Evolutionary conservation across 495 filamentous ascomycete genomes (phyloP), one percentile per base, ranked within the genome.

Genomic region (Bryoglossum gracile): DNA sequence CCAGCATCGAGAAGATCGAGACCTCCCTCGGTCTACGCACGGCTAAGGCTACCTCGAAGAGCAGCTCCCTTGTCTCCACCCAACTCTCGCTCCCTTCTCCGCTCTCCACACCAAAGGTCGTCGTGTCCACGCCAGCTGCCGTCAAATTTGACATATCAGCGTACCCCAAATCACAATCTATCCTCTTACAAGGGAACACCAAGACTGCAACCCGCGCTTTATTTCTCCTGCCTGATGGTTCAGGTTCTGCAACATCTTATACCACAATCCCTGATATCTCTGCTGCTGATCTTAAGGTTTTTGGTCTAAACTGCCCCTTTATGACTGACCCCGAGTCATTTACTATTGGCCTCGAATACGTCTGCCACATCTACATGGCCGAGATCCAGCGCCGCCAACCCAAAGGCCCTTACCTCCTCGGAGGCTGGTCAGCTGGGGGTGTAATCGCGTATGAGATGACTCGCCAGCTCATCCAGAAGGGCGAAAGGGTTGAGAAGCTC

Each of bases 361-460:
- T 81, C 57, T 70, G 71, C 0, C 51, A 67, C 21, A 68, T 68
- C 43, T 88, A 80, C 57, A 66, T 82, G 18, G 56, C 64, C 3
- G 82, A 84, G 56, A 81, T 89, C 46, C 73, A 73, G 50, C 72
- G 73, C 1, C 75, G 76, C 22, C 82, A 83, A 56, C 76, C 81
- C 1, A 21, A 64, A 0, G 85, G 84, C 6, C 84, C 85, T 0
- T 89, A 89, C 57, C 62, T 73, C 28, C 56, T 89, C 5, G 74
- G 75, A 5, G 85, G 85, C 11, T 95, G 89, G 89, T 87, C 82
- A 16, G 89, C 88, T 10, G 89, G 89, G 42, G 89, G 89, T 32
- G 86, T 92, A 22, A 82, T 89, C 54, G 89, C 89, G 21, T 95
- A 86, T 60, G 88, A 92, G 59, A 84, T 86, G 17, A 79, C 80